Base-by-base conservation (phyloP, 2,329 filamentous ascomycete species). In the Fusarium falciforme region DNA sequence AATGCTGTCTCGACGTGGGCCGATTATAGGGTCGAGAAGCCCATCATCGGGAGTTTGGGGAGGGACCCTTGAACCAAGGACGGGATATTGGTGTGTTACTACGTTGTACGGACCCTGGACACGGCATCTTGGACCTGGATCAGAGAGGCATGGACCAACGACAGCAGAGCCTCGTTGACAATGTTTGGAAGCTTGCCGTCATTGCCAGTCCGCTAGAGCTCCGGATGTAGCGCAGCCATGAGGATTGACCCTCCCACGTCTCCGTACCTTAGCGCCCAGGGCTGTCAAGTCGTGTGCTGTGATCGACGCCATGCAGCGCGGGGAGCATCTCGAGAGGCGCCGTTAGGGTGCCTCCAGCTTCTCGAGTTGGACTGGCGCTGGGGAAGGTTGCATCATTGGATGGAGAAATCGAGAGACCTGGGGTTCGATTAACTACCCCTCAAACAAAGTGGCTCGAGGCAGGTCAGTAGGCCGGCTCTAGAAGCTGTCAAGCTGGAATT, bases 291-390 rank as follows among this genome's bases (percentile, higher is more conserved):
- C 49, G 55, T 49, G 61, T 70, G 64, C 40, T 61, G 33, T 61
- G 71, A 72, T 75, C 49, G 54, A 73, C 69, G 61, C 66, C 58
- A 47, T 72, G 67, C 54, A 75, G 67, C 68, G 73, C 67, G 69
- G 75, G 69, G 70, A 76, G 64, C 64, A 33, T 52, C 57, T 38
- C 25, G 27, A 58, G 60, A 38, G 35, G 55, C 35, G 59, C 57
- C 33, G 22, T 49, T 33, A 42, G 58, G 42, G 54, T 52, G 59
- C 44, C 25, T 49, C 44, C 17, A 17, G 44, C 27, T 33, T 61
- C 29, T 61, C 40, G 33, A 47, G 25, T 55, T 47, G 25, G 17
- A 40, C 52, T n/a, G 55, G 49, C 44, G 40, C 35, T 63, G 42
- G 42, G 33, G 64, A 42, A 42, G 64, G 44, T 66, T 61, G 61